These are phyloP conservation scores for Aschersonia sp. DNA, from an alignment of 2,329 filamentous ascomycete species.

Conservation along the genomic window DNA sequence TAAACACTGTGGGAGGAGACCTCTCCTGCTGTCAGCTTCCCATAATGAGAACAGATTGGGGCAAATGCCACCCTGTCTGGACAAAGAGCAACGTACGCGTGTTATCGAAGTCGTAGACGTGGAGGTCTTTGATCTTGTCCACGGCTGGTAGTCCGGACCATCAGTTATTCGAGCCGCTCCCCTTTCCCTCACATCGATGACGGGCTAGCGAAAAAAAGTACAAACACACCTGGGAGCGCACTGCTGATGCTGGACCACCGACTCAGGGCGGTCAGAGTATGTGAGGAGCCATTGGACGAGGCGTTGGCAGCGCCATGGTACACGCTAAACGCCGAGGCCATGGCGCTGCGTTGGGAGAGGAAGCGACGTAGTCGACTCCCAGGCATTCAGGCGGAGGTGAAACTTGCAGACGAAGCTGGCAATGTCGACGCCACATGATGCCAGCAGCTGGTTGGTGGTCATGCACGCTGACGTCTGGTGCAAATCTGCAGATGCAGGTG, in stretches of 20 bases:
- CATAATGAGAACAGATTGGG: no score
- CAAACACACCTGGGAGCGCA: conserved; percentile 48
- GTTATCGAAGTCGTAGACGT: conserved; percentile 98
- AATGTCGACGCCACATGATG: background rate
- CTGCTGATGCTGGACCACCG: conserved; percentile 72
- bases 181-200: no score
- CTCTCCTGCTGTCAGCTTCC: no score
- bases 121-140: conserved; percentile 61
- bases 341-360: conserved; percentile 15
- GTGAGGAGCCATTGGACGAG: conserved; percentile 13
- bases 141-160: conserved; percentile 26
- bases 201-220: no score
- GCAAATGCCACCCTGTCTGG: background rate
- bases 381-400: conserved; percentile 10
- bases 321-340: conserved; percentile 24
- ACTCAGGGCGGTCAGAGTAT: conserved; percentile 60
- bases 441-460: background rate
- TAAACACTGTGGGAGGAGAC: conserved; percentile 52
- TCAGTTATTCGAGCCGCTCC: background rate
- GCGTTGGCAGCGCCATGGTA: conserved; percentile 15
- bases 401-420: conserved; percentile 1
- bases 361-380: conserved; percentile 9
- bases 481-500: no score
- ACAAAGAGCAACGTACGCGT: conserved; percentile 44
- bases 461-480: background rate